phyloP scores from a whole-genome alignment of 2,329 filamentous ascomycete genomes.

The Sordariomycetes sp. region DNA sequence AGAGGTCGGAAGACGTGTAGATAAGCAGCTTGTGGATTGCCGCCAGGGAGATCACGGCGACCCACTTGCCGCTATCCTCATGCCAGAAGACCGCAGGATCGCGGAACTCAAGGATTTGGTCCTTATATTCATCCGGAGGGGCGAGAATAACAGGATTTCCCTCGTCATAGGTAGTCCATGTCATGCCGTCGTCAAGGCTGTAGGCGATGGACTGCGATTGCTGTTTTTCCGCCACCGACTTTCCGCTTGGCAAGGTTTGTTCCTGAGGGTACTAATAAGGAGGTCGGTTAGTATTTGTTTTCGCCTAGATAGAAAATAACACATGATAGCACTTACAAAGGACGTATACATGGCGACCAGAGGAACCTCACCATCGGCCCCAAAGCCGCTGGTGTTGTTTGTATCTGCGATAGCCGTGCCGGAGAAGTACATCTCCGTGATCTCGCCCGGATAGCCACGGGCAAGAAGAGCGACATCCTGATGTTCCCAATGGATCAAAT shows the following conservation, averaged over 20 bases:
- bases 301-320: neutral
- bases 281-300: neutral
- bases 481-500: conserved; percentile 5
- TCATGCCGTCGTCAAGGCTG: conserved; percentile 1
- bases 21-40: conserved; percentile 3
- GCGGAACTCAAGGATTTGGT: conserved; percentile 1
- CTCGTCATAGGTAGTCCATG: conserved; percentile 3
- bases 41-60: conserved; percentile 1
- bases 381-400: conserved; percentile 4
- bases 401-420: conserved; percentile 3
- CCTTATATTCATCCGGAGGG: neutral
- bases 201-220: conserved; percentile 5
- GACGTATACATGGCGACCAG: conserved; percentile 4
- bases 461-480: conserved; percentile 1
- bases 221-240: neutral
- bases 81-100: conserved; percentile 5
- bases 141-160: conserved; percentile 3
- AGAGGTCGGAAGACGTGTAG: conserved; percentile 4
- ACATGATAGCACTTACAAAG: neutral
- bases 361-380: neutral
- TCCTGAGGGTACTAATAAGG: neutral
- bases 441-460: conserved; percentile 1
- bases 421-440: conserved; percentile 5
- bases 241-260: conserved; percentile 3
- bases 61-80: neutral